Conservation (phyloP, 805 yeast species). For the Candida stauntonica region DNA sequence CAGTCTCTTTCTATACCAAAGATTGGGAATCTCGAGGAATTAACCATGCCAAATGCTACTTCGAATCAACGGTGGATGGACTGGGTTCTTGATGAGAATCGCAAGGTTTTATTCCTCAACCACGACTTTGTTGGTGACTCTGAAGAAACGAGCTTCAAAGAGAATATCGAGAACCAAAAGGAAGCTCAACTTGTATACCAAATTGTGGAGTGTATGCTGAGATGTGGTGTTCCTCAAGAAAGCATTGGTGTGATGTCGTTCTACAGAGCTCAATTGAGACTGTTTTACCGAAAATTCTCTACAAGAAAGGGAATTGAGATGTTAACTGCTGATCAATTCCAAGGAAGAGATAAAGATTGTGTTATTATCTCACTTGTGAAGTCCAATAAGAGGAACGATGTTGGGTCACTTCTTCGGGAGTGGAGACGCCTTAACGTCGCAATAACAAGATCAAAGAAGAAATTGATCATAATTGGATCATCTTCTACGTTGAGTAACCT, state of each 20-base stretch:
- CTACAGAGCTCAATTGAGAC: slow-evolving; percentile 72
- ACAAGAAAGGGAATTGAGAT: slow-evolving; percentile 54
- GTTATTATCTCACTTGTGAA: slow-evolving; percentile 86
- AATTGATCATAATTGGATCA: slow-evolving; percentile 82
- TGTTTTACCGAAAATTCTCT: slow-evolving; percentile 34
- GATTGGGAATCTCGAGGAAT: slow-evolving; percentile 10
- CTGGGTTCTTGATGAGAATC: slow-evolving; percentile 46
- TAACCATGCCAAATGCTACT: slow-evolving; percentile 2
- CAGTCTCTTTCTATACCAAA: slow-evolving; percentile 50
- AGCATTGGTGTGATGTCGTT: slow-evolving; percentile 86
- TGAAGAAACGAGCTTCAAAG: slow-evolving; percentile 51
- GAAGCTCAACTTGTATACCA: slow-evolving; percentile 68
- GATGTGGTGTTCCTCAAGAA: slow-evolving; percentile 53
- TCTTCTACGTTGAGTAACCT: slow-evolving; percentile 51
- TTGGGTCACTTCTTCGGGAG: slow-evolving; percentile 79
- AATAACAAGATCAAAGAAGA: slow-evolving; percentile 82
- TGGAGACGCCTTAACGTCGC: slow-evolving; percentile 95
- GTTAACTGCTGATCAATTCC: slow-evolving; percentile 92
- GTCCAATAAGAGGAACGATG: slow-evolving; percentile 57
- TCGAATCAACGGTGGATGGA: slow-evolving; percentile 48
- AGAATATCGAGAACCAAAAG: slow-evolving; percentile 63
- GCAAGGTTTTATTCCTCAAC: slow-evolving; percentile 71
- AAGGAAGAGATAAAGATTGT: slow-evolving; percentile 93
- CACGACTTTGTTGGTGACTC: slow-evolving; percentile 64
- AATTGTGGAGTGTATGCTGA: slow-evolving; percentile 52